Evolutionary conservation across 2,329 filamentous ascomycete species (phyloP).

Genomic region (Talaromyces sp.): DNA sequence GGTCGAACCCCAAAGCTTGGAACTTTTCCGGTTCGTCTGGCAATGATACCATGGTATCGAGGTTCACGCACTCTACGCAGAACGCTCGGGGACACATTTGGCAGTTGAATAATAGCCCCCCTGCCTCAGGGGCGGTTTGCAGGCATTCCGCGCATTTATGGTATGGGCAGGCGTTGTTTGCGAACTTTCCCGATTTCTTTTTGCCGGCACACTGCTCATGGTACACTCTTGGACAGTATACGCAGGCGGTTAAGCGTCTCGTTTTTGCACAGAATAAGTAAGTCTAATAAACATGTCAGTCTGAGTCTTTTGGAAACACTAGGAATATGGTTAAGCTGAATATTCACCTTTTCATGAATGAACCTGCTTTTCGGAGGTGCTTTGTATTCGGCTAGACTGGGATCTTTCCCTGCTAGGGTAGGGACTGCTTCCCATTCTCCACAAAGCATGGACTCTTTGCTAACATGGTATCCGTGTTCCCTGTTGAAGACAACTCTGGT

Average conservation of each 20-base stretch:
- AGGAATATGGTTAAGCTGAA: neutral
- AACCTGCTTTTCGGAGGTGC: slow-evolving; percentile 47
- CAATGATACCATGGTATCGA: slow-evolving; percentile 46
- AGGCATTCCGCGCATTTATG: slow-evolving; percentile 53
- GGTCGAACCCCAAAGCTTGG: slow-evolving; percentile 44
- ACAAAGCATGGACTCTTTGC: slow-evolving; percentile 52
- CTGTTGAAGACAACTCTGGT: slow-evolving; percentile 50
- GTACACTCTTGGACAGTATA: slow-evolving; percentile 51
- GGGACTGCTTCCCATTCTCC: slow-evolving; percentile 52
- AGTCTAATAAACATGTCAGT: slow-evolving; percentile 6
- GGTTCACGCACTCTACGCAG: slow-evolving; percentile 58
- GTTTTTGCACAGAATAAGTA: slow-evolving; percentile 15
- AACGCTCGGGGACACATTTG: slow-evolving; percentile 53
- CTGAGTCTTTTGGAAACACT: neutral
- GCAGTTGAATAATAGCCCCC: slow-evolving; percentile 46
- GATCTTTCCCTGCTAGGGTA: neutral
- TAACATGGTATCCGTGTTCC: slow-evolving; percentile 52
- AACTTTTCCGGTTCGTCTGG: slow-evolving; percentile 51
- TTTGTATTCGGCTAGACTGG: slow-evolving; percentile 14
- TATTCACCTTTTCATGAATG: slow-evolving; percentile 40
- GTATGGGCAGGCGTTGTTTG: slow-evolving; percentile 49
- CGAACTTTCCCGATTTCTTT: slow-evolving; percentile 14
- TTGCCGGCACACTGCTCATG: slow-evolving; percentile 44
- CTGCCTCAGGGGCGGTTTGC: slow-evolving; percentile 45
- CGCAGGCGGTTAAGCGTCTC: slow-evolving; percentile 12